These are phyloP conservation scores for Kodamaea hsintzibuensis DNA, from an alignment of 805 yeast genomes.

Conservation along the genomic window DNA sequence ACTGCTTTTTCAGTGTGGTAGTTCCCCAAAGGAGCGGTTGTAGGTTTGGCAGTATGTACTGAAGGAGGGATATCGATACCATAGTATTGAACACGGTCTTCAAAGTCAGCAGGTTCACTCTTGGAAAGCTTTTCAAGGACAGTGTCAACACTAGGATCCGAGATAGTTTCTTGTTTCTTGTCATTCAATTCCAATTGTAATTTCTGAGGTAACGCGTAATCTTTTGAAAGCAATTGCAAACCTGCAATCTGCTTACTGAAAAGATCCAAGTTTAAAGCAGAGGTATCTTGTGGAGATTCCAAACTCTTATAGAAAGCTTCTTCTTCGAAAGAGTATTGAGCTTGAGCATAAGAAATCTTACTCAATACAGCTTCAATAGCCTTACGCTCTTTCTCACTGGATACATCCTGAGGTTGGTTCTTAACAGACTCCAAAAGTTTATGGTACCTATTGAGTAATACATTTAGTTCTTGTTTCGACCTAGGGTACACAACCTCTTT, in stretches of 20 bases:
- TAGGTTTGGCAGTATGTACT: constrained; percentile 27
- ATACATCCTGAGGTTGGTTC: constrained; percentile 18
- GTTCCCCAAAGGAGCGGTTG: constrained; percentile 49
- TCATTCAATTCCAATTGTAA: constrained; percentile 35
- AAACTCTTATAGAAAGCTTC: constrained; percentile 22
- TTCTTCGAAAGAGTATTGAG: constrained; percentile 22
- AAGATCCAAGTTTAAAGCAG: constrained; percentile 38
- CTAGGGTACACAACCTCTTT: constrained; percentile 18
- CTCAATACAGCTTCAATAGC: constrained; percentile 30
- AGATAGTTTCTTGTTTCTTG: constrained; percentile 11
- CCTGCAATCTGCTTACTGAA: constrained; percentile 62
- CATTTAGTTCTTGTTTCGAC: constrained; percentile 26
- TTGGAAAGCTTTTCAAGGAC: constrained; percentile 2
- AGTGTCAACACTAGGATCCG: background rate
- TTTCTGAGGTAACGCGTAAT: constrained; percentile 60
- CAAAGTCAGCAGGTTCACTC: constrained; percentile 20
- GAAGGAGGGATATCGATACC: constrained; percentile 37
- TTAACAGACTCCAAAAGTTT: constrained; percentile 14
- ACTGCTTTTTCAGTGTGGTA: constrained; percentile 53
- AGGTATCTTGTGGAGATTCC: constrained; percentile 11
- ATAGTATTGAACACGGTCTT: constrained; percentile 38
- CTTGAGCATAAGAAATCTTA: constrained; percentile 28
- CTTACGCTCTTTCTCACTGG: constrained; percentile 16
- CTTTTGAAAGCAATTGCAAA: constrained; percentile 63
- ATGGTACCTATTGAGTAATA: constrained; percentile 29